Conservation (phyloP, 2,329 filamentous ascomycete species). For the Seiridium cupressi region DNA sequence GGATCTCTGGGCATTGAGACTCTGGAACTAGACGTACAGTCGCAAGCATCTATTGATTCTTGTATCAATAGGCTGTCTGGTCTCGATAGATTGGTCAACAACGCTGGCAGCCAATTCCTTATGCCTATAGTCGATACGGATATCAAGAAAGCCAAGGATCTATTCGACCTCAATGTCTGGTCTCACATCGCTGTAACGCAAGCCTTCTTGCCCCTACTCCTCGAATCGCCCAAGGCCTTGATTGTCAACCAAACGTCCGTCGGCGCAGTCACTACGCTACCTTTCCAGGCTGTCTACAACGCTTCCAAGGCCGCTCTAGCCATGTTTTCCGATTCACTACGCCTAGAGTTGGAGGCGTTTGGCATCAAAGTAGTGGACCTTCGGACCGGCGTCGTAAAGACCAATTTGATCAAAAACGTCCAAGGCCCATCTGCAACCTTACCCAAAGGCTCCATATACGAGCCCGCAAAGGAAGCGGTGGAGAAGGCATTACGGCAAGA, state of each 20-base stretch:
- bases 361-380: background rate
- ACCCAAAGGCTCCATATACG: background rate
- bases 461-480: background rate
- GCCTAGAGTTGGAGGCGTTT: background rate
- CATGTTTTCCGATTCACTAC: background rate
- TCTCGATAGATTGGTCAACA: conserved; percentile 1
- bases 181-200: background rate
- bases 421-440: background rate
- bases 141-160: background rate
- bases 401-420: background rate
- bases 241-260: background rate
- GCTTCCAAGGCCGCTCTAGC: background rate
- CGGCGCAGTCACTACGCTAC: too few relatives aligned
- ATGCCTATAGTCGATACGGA: background rate
- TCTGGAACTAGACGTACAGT: background rate
- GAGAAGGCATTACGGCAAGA: too few relatives aligned
- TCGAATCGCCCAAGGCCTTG: background rate
- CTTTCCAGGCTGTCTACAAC: background rate
- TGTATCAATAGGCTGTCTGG: background rate
- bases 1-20: background rate
- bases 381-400: background rate
- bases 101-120: background rate
- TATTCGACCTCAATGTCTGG: conserved; percentile 1
- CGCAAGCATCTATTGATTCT: background rate
- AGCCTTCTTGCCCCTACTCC: background rate